Evolutionary conservation across 176 grass and related monocot genomes (phyloP).

Genomic region (Bonia amplexicaulis): DNA sequence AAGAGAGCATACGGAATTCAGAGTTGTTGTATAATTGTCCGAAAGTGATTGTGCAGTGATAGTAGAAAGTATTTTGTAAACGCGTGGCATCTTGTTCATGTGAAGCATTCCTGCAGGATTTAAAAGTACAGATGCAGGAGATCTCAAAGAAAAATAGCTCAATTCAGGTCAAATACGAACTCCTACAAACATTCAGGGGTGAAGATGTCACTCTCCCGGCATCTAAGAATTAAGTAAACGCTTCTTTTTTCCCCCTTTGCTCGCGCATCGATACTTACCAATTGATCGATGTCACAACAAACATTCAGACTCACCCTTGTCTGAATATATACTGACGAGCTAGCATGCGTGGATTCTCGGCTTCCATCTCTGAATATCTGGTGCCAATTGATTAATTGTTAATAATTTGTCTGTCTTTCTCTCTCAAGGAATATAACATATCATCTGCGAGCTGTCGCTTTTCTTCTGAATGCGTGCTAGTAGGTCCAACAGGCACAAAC

Average conservation of each 20-base stretch:
- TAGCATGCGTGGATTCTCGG: too few species aligned
- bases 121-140: not conserved
- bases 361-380: too few species aligned
- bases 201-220: not conserved
- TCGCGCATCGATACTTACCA: too few species aligned
- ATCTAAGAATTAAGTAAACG: not conserved
- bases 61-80: not conserved
- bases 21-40: not conserved
- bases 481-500: too few species aligned
- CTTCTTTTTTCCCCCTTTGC: not conserved
- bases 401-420: too few species aligned
- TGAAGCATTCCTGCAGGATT: not conserved
- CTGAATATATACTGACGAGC: too few species aligned
- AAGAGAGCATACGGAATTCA: not conserved
- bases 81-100: not conserved
- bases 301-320: too few species aligned
- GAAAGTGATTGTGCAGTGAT: not conserved
- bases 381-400: too few species aligned
- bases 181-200: not conserved
- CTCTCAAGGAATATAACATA: too few species aligned
- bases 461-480: too few species aligned
- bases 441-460: too few species aligned
- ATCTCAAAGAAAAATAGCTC: not conserved
- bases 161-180: slow-evolving; percentile 1
- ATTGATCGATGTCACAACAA: too few species aligned